Conservation (phyloP, 2,329 filamentous ascomycete species). For the Neonectria neomacrospora region DNA sequence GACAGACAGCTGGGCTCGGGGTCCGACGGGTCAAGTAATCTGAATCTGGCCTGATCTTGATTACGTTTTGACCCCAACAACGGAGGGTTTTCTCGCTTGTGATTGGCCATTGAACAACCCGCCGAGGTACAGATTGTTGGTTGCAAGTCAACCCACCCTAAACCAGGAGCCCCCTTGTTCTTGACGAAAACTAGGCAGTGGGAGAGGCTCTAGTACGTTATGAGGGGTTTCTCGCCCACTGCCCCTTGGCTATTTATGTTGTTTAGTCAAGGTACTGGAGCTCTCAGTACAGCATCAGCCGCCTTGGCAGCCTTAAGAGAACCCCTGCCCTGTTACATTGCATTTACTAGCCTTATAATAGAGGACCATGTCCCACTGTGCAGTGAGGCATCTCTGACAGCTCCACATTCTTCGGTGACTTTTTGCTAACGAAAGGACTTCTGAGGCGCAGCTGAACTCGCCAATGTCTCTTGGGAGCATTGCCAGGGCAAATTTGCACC, state of each 20-base stretch:
- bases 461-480: neutral
- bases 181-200: too few species aligned
- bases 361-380: too few species aligned
- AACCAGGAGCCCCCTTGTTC: too few species aligned
- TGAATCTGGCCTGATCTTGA: neutral
- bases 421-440: neutral
- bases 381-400: too few species aligned
- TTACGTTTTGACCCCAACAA: neutral
- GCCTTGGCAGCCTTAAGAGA: too few species aligned
- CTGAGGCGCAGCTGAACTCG: neutral
- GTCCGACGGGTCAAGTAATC: neutral
- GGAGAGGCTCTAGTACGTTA: too few species aligned
- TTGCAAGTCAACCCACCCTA: neutral
- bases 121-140: neutral
- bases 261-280: too few species aligned
- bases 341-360: too few species aligned
- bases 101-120: neutral
- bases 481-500: neutral
- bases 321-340: too few species aligned
- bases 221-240: too few species aligned
- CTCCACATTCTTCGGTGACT: neutral
- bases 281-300: too few species aligned
- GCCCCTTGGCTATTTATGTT: too few species aligned
- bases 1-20: neutral
- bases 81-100: neutral